Evolutionary conservation across 2,329 filamentous ascomycete species (phyloP), one percentile per base, ranked within the genome.

Genomic region (Alternaria conjuncta): DNA sequence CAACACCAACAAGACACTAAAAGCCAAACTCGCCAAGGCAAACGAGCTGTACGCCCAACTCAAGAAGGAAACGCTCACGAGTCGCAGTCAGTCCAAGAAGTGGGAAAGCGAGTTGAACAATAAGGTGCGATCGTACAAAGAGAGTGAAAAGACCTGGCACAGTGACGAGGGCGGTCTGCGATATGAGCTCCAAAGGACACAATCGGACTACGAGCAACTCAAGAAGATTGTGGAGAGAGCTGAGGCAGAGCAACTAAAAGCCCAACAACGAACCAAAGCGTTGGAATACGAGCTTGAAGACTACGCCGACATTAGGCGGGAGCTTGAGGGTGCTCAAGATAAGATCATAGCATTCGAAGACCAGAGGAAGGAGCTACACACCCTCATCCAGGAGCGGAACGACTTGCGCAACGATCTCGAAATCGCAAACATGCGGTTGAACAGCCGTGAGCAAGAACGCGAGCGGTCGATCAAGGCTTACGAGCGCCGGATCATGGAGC

Each of bases 1-100:
- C 67, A 90, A 93, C 71, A 89, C 87, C 18, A 95, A 94, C 74
- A 88, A 91, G 18, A 88, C 88, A 20, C 81, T 95, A 28, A 92
- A 90, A 76, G 88, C 88, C 58, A 90, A 91, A 57, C 85, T 93
- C 9, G 89, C 91, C 59, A 91, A 93, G 60, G 89, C 90, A 2
- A 92, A 92, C 72, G 88, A 90, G 69, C 83, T 87, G 3, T 91
- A 92, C 77, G 84, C 87, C 63, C 89, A 92, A 73, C 86, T 90
- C 55, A 90, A 89, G 71, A 91, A 88, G 67, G 92, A 94, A 71
- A 89, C 88, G 0, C 88, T 92, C 63, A 90, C 89, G 70, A 90
- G 90, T 47, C 88, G 92, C 32, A 88, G 86, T 43, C 86, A 94
- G 70, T 87, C 90, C 2, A 92, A 92, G 80, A 94, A 92, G 75